Base-by-base conservation (phyloP, 2,329 filamentous ascomycete genomes). In the Curvularia eragrostidis region DNA sequence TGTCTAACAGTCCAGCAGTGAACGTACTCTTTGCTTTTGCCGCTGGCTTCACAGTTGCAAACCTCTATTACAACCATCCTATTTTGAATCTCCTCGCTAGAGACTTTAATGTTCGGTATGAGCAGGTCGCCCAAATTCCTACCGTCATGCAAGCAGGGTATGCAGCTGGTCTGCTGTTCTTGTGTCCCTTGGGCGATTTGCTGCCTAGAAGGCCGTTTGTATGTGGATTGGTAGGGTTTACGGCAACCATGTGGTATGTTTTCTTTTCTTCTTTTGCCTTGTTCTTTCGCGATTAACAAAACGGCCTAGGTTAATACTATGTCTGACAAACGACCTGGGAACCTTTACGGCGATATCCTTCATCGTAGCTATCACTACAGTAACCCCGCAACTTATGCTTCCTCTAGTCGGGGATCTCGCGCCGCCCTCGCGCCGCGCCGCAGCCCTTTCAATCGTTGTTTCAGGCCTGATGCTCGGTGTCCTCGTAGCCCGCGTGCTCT, bases 121-220 rank as follows among this genome's bases (percentile, higher is more conserved):
- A 91, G 67, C 81, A 83, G 52, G 86, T 90, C 0, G 81, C 85
- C 3, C 76, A 85, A 39, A 87, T 94, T 23, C 90, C 91, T 1
- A 94, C 91, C 0, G 78, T 93, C 42, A 87, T 90, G 75, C 91
- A 95, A 73, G 89, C 90, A 1, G 91, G 91, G 1, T 95, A 95
- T 75, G 91, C 90, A 0, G 82, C 81, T 0, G 91, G 91, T 0
- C 72, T 95, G 19, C 76, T 94, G 15, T 87, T 94, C 60, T 78
- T 95, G 9, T 91, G 91, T 68, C 91, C 91, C 0, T 74, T 93
- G 1, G 91, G 90, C 0, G 91, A 95, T 63, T 66, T 87, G 39
- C 73, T 94, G 6, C 83, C 82, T 26, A 82, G 91, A 23, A 80
- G 91, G 38, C 86, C 87, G 0, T 91, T 91, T 66, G 89, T 93